Evolutionary conservation across 2,329 filamentous ascomycete species (phyloP), one percentile per base, ranked within the genome.

Genomic region (Sporothrix phasma): DNA sequence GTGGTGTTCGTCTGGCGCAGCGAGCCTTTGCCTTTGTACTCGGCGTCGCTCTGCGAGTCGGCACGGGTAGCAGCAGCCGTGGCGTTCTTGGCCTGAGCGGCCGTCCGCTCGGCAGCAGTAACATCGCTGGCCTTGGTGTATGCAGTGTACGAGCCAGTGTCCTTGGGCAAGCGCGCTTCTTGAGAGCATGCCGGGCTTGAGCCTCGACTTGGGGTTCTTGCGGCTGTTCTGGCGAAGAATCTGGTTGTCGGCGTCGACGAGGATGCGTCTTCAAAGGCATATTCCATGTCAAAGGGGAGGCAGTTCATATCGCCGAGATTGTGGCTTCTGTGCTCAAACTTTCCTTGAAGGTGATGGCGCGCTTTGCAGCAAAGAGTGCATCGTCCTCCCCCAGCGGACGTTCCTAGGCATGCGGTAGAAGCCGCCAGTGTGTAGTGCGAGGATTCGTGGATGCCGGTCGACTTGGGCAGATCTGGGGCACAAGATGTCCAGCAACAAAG

Each of bases 401-500:
- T 56, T 56, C 5, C 15, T 3, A 15, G 31, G 31, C 51, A 56
- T 56, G 31, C 51, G 51, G 31, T 37, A 34, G 15, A 56, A 56
- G 5, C 51, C 51, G 19, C 51, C 31, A 56, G n/a, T 5, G 34
- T 39, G 31, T 39, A 5, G 7, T 39, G n/a, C 10, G 51, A 56
- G 5, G 51, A 31, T 17, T 56, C 51, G 31, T n/a, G 34, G 31
- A 7, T 39, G 11, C 8, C 19, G 5, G 19, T 39, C 5, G 31
- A 34, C 31, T 56, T 56, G 51, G 51, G 51, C 7, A 56, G 51
- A 5, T 56, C 51, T 3, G 78, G 78, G 78, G 77, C 1, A 80
- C 74, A 5, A 77, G 61, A 58, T 78, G 75, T n/a, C 78, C 78
- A 65, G 78, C 74, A 6, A 72, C 70, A 17, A 76, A 60, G 13